Evolutionary conservation across 768 basidiomycete species (phyloP).

Genomic region (Hericium coralloides): DNA sequence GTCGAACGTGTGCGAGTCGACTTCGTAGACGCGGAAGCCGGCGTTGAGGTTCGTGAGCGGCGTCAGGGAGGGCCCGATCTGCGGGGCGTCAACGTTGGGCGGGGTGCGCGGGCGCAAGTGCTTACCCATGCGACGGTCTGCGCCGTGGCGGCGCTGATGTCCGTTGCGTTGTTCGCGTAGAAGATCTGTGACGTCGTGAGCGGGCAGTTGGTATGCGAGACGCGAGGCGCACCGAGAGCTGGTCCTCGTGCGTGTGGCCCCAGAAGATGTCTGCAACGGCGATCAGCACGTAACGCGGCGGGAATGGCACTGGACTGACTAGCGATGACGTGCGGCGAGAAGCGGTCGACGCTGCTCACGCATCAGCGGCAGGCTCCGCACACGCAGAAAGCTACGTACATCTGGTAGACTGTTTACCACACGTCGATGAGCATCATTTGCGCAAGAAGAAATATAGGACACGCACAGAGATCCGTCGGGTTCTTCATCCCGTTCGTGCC

Average conservation of each 20-base stretch:
- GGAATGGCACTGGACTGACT: constrained; percentile 33
- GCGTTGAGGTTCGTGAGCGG: constrained; percentile 65
- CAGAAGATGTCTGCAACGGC: constrained; percentile 54
- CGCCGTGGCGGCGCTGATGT: constrained; percentile 47
- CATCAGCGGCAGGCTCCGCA: background rate
- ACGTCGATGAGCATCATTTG: background rate
- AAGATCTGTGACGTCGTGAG: constrained; percentile 38
- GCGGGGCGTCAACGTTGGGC: background rate
- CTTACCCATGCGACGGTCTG: constrained; percentile 42
- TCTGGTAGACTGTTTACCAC: constrained; percentile 34
- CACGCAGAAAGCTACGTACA: constrained; percentile 23
- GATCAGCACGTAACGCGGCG: constrained; percentile 1
- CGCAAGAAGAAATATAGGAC: background rate
- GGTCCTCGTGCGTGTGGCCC: constrained; percentile 72
- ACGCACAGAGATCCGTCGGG: constrained; percentile 64
- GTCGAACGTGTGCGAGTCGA: constrained; percentile 73
- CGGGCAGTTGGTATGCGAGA: too few species aligned
- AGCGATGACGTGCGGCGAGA: constrained; percentile 68
- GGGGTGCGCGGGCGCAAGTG: background rate
- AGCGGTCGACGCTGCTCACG: constrained; percentile 55
- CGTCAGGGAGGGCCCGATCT: constrained; percentile 66
- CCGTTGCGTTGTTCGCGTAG: constrained; percentile 64
- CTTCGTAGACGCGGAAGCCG: constrained; percentile 67
- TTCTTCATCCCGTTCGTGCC: constrained; percentile 54
- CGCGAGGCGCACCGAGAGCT: constrained; percentile 41